A percentile compares a stretch with the other conserved stretches of the same genome.
phyloP scores from a whole-genome alignment of 768 basidiomycete genomes.

The Agaricus sinodeliciosus region DNA sequence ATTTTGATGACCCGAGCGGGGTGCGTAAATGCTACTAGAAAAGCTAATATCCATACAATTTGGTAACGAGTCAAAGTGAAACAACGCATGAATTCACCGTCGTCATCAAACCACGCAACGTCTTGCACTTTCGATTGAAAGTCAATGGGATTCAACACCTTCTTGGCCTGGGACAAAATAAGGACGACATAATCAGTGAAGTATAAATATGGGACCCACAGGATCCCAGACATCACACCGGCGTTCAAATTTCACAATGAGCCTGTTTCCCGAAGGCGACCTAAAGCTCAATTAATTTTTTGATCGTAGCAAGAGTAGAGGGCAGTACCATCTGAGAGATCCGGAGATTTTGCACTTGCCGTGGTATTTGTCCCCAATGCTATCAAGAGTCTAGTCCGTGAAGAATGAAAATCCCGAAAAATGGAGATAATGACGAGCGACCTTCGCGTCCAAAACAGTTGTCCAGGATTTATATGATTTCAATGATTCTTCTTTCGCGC shows the following conservation, averaged over 20 bases:
- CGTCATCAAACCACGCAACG: constrained; percentile 1
- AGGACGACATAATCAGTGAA: not conserved
- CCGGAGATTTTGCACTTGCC: not conserved
- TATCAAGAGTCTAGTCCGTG: not conserved
- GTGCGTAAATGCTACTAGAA: constrained; percentile 8
- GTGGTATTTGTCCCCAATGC: not conserved
- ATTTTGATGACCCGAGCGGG: too few relatives aligned
- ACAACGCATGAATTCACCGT: not conserved
- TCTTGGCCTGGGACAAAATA: not conserved
- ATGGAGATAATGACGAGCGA: not conserved
- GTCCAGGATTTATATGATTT: not conserved
- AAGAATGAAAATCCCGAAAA: not conserved
- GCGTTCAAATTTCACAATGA: constrained; percentile 7
- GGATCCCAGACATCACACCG: constrained; percentile 7
- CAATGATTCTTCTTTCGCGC: not conserved
- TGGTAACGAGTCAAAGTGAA: not conserved
- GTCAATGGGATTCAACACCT: too few relatives aligned
- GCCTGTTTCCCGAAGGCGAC: constrained; percentile 4
- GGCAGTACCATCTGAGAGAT: not conserved
- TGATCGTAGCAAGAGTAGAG: not conserved
- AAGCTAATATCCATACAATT: not conserved
- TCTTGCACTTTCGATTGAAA: constrained; percentile 5
- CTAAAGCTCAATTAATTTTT: not conserved
- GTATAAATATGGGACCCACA: not conserved
- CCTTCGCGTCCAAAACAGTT: not conserved